Conservation (phyloP, 768 basidiomycete species). For the Terana coerulea region DNA sequence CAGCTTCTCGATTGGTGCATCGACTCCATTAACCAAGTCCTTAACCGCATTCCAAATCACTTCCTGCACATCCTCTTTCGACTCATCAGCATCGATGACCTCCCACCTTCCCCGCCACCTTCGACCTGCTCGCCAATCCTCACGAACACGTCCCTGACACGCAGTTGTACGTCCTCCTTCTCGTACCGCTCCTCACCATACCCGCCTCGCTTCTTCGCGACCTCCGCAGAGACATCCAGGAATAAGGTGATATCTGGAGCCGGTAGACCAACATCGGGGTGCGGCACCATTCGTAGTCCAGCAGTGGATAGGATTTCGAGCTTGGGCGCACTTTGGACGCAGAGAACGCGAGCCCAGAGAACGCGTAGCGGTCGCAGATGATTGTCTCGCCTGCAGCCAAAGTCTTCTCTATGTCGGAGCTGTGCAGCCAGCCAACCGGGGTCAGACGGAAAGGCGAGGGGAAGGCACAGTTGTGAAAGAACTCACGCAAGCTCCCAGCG, state of each 20-base stretch:
- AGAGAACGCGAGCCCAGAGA: slow-evolving; percentile 93
- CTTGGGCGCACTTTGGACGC: slow-evolving; percentile 25
- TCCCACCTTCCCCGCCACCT: slow-evolving; percentile 42
- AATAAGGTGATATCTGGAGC: slow-evolving; percentile 87
- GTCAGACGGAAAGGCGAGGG: neutral
- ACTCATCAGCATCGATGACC: slow-evolving; percentile 53
- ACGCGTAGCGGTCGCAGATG: slow-evolving; percentile 92
- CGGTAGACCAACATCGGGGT: slow-evolving; percentile 82
- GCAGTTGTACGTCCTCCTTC: slow-evolving; percentile 66
- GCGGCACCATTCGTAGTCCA: slow-evolving; percentile 81
- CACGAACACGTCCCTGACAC: slow-evolving; percentile 58
- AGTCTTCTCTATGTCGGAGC: slow-evolving; percentile 56
- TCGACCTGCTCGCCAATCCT: slow-evolving; percentile 52
- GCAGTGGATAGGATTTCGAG: slow-evolving; percentile 21
- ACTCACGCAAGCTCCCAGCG: slow-evolving; percentile 91
- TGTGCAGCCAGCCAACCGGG: slow-evolving; percentile 19
- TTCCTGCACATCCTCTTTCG: slow-evolving; percentile 44
- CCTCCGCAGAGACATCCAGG: slow-evolving; percentile 73
- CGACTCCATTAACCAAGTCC: slow-evolving; percentile 37
- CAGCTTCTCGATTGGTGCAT: slow-evolving; percentile 42
- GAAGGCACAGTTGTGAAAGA: neutral
- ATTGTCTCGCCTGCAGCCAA: slow-evolving; percentile 66
- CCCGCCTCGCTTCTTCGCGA: slow-evolving; percentile 65
- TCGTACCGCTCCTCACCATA: slow-evolving; percentile 91
- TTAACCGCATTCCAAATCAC: slow-evolving; percentile 54